A percentile compares a stretch with the other conserved stretches of the same genome.
Conservation (phyloP, 495 filamentous ascomycete genomes). For the Penicillium roqueforti region DNA sequence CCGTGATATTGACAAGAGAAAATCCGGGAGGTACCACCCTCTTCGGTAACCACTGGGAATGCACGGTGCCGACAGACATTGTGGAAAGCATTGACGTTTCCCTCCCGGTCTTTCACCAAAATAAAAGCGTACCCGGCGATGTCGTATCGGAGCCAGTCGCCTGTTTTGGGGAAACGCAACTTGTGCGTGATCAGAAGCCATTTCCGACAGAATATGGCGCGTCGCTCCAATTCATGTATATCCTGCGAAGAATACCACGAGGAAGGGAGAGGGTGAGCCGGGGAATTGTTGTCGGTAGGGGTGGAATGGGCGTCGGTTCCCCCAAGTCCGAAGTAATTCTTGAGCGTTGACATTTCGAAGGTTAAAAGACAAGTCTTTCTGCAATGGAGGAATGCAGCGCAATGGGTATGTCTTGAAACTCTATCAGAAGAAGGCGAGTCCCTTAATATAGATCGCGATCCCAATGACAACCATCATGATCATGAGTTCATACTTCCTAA, state of each 20-base stretch:
- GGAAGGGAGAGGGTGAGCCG: constrained; percentile 39
- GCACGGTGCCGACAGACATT: constrained; percentile 57
- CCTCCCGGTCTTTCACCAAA: constrained; percentile 45
- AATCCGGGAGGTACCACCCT: constrained; percentile 45
- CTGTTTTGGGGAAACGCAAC: constrained; percentile 41
- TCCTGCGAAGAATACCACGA: constrained; percentile 48
- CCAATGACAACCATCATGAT: neutral
- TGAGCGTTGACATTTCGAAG: constrained; percentile 11
- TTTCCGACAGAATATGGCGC: constrained; percentile 49
- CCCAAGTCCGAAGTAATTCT: constrained; percentile 26
- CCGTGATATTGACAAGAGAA: constrained; percentile 59
- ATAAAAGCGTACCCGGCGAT: constrained; percentile 49
- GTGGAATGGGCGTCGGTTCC: constrained; percentile 3
- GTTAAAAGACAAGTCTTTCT: neutral
- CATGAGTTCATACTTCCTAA: constrained; percentile 5
- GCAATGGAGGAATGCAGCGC: neutral
- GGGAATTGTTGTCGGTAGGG: constrained; percentile 3
- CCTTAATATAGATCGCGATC: neutral
- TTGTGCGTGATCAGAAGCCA: constrained; percentile 54
- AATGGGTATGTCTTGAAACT: neutral
- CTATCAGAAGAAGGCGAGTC: neutral
- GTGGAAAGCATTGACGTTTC: constrained; percentile 54
- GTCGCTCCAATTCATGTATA: constrained; percentile 51
- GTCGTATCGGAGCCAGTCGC: constrained; percentile 47
- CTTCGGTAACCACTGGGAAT: constrained; percentile 50